phyloP scores from a whole-genome alignment of 768 basidiomycete genomes.

The Trametes cinnabarina region DNA sequence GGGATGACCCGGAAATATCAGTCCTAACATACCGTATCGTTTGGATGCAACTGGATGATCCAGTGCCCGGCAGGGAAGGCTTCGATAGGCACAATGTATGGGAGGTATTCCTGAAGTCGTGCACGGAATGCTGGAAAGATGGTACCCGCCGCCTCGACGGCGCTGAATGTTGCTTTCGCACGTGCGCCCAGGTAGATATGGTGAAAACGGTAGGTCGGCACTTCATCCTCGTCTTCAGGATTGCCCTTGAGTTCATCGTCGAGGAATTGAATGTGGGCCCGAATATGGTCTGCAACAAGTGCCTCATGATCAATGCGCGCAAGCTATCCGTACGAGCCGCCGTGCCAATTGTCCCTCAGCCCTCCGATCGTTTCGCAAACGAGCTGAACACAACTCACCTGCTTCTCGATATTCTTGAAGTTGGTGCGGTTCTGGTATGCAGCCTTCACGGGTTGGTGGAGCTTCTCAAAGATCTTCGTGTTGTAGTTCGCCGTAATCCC shows the following conservation, averaged over 20 bases:
- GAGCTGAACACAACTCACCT: background rate
- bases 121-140: no score
- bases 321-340: no score
- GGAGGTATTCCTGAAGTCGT: background rate
- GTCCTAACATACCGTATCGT: no score
- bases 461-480: conserved; percentile 1
- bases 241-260: background rate
- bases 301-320: background rate
- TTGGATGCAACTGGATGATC: no score
- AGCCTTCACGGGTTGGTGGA: conserved; percentile 3
- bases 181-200: background rate
- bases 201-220: background rate
- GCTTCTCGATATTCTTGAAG: background rate
- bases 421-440: background rate
- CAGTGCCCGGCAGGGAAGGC: no score
- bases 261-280: background rate
- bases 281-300: background rate
- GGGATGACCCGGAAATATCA: no score
- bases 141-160: background rate
- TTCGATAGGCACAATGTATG: no score
- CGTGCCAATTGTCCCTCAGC: no score
- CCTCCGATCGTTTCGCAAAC: background rate
- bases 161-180: background rate
- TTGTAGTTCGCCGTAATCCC: conserved; percentile 4
- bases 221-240: background rate